Evolutionary conservation across 441 rosid species (phyloP).

Genomic region (Croton laevigatus): DNA sequence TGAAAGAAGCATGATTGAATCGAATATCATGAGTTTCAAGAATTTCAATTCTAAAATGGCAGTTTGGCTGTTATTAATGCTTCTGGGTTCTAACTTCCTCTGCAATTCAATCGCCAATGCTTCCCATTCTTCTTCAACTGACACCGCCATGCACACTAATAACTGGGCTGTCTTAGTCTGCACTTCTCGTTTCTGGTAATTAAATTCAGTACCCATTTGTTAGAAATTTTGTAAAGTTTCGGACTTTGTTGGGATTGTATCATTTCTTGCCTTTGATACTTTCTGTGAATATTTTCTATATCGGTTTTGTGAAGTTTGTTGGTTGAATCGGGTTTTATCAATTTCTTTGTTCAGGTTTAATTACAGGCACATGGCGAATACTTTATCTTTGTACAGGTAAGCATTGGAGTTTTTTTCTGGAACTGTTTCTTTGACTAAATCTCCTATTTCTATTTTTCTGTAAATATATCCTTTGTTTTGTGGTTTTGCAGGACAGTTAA

Average conservation of each 20-base stretch:
- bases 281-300: neutral
- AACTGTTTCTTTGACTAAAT: conserved; percentile 1
- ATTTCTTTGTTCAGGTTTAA: conserved; percentile 69
- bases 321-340: conserved; percentile 18
- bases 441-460: neutral
- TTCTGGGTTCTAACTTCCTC: conserved; percentile 28
- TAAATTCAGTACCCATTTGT: conserved; percentile 6
- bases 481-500: conserved; percentile 79
- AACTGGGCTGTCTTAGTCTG: conserved; percentile 99
- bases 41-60: conserved; percentile 25
- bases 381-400: conserved; percentile 88
- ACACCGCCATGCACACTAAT: conserved; percentile 78
- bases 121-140: conserved; percentile 43
- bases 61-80: conserved; percentile 30
- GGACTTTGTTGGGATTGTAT: neutral
- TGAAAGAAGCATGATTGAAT: neutral
- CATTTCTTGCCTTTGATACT: neutral
- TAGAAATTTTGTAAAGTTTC: neutral
- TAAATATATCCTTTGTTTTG: conserved; percentile 9
- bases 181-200: conserved; percentile 95
- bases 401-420: conserved; percentile 12
- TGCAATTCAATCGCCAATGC: conserved; percentile 30
- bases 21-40: conserved; percentile 17
- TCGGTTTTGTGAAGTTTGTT: conserved; percentile 10
- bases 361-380: conserved; percentile 97